phyloP scores from a whole-genome alignment of 2,329 filamentous ascomycete species.

The Alternaria atra region DNA sequence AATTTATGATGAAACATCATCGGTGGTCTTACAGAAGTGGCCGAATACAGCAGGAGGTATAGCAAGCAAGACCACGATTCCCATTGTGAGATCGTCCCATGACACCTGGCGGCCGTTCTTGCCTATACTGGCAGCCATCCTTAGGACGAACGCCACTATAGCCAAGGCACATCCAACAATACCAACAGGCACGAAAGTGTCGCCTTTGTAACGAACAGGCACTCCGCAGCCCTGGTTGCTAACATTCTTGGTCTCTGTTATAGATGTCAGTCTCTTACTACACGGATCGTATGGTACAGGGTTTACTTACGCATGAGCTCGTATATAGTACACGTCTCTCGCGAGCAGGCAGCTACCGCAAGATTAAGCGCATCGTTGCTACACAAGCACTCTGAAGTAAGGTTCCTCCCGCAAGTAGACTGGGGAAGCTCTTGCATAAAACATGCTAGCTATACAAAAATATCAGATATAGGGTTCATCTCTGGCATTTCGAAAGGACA shows the following conservation, averaged over 20 bases:
- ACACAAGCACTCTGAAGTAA: constrained; percentile 53
- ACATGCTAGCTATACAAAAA: constrained; percentile 26
- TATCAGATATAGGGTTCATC: constrained; percentile 5
- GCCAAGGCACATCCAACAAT: constrained; percentile 43
- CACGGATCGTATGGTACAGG: not conserved
- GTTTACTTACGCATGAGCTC: constrained; percentile 44
- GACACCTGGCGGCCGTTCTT: constrained; percentile 48
- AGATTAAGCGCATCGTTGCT: constrained; percentile 45
- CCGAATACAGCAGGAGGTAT: constrained; percentile 35
- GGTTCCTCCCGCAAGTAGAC: constrained; percentile 50
- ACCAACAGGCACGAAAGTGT: constrained; percentile 40
- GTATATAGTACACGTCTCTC: constrained; percentile 46
- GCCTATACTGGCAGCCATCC: constrained; percentile 46
- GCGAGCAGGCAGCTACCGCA: constrained; percentile 48
- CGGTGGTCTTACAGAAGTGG: constrained; percentile 2
- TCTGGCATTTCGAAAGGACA: not conserved
- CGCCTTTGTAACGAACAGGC: constrained; percentile 46
- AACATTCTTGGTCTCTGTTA: constrained; percentile 50
- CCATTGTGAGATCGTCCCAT: constrained; percentile 52
- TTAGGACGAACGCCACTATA: constrained; percentile 43
- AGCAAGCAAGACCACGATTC: constrained; percentile 46
- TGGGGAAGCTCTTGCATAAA: constrained; percentile 35
- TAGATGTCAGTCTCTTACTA: not conserved
- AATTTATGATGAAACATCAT: too few species aligned
- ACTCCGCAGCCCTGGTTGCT: constrained; percentile 48